Evolutionary conservation across 768 basidiomycete genomes (phyloP).

Genomic region (Lanmaoa rubissima): DNA sequence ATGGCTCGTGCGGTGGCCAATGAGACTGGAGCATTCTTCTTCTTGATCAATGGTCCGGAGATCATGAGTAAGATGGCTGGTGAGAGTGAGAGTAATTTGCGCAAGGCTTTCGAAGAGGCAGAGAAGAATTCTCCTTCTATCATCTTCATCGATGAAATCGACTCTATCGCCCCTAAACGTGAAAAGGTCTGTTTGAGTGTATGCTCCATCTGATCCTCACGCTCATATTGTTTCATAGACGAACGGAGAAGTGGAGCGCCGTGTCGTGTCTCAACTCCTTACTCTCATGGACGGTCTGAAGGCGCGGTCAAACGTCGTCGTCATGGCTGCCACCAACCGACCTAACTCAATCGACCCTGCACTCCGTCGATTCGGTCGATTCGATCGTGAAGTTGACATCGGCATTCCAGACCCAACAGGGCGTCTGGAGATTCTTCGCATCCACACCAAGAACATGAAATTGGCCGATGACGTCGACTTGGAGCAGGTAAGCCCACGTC

Average conservation of each 20-base stretch:
- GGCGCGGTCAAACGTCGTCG: slow-evolving; percentile 97
- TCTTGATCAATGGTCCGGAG: slow-evolving; percentile 99
- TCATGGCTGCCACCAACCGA: slow-evolving; percentile 99
- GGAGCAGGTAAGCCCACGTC: slow-evolving; percentile 62
- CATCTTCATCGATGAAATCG: slow-evolving; percentile 99
- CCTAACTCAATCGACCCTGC: slow-evolving; percentile 99
- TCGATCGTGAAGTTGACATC: slow-evolving; percentile 99
- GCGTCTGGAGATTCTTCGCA: slow-evolving; percentile 96
- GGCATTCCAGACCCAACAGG: slow-evolving; percentile 99
- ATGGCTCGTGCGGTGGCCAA: slow-evolving; percentile 99
- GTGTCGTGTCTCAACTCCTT: slow-evolving; percentile 96
- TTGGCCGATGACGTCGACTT: slow-evolving; percentile 94
- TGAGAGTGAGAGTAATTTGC: slow-evolving; percentile 93
- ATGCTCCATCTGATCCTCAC: background rate
- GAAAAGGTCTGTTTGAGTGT: slow-evolving; percentile 69
- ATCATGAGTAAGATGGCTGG: slow-evolving; percentile 99
- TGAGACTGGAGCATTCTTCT: slow-evolving; percentile 99
- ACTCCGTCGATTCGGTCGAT: slow-evolving; percentile 96
- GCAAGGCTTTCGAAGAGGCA: slow-evolving; percentile 99
- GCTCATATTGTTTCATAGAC: slow-evolving; percentile 51
- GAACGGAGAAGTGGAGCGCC: slow-evolving; percentile 99
- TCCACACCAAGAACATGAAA: slow-evolving; percentile 99
- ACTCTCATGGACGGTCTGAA: slow-evolving; percentile 99
- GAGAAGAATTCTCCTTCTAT: slow-evolving; percentile 99
- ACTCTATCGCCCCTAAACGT: slow-evolving; percentile 99